phyloP scores from a whole-genome alignment of 225 moss, liverwort and hornwort species.

The Sphagnum tenellum region DNA sequence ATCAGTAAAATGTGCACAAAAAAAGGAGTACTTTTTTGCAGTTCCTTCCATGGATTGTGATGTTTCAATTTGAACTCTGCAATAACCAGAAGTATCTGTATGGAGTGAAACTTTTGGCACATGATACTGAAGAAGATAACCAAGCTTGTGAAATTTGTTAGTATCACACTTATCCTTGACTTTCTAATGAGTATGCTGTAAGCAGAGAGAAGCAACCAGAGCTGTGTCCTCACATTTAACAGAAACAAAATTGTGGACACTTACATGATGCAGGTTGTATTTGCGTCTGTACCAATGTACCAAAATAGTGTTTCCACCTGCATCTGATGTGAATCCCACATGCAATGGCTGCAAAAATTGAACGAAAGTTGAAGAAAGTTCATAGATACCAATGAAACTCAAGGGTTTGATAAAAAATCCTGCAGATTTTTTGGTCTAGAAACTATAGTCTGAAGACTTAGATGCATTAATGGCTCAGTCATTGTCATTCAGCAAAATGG shows the following conservation, averaged over 20 bases:
- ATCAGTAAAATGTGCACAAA: neutral
- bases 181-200: too few relatives aligned
- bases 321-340: conserved; percentile 54
- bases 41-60: neutral
- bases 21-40: neutral
- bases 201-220: neutral
- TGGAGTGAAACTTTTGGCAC: too few relatives aligned
- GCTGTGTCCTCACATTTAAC: neutral
- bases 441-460: neutral
- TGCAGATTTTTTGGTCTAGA: neutral
- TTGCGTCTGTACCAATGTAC: conserved; percentile 67
- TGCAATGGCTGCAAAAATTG: conserved; percentile 61
- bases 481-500: neutral
- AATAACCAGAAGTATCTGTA: too few relatives aligned
- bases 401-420: neutral
- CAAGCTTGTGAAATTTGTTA: too few relatives aligned
- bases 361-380: too few relatives aligned
- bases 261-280: conserved; percentile 64
- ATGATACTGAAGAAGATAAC: too few relatives aligned
- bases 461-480: conserved; percentile 1
- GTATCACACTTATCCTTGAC: too few relatives aligned
- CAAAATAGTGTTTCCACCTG: conserved; percentile 67
- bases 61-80: too few relatives aligned
- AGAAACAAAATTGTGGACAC: neutral
- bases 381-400: too few relatives aligned